phyloP scores from a whole-genome alignment of 257 asterid genomes.

The Haberlea rhodopensis region DNA sequence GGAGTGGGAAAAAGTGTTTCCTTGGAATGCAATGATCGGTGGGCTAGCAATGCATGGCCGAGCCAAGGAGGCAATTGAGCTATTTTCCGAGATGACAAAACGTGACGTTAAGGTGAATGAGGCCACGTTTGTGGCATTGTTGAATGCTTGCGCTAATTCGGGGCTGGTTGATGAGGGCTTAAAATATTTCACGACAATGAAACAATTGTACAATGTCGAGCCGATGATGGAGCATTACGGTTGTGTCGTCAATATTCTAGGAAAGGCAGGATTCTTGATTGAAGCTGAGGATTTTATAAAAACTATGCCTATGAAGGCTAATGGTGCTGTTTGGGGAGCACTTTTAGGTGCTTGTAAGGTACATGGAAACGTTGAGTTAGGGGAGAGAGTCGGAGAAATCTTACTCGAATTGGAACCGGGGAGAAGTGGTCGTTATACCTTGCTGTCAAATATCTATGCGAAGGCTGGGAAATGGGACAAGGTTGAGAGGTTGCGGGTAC shows the following conservation, averaged over 20 bases:
- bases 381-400: conserved; percentile 39
- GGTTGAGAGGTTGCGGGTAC: conserved; percentile 32
- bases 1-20: conserved; percentile 27
- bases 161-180: conserved; percentile 51
- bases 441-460: conserved; percentile 55
- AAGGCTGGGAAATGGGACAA: conserved; percentile 51
- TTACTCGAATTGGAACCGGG: conserved; percentile 48
- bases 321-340: conserved; percentile 53
- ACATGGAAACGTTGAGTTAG: conserved; percentile 47
- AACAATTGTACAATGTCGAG: conserved; percentile 26
- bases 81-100: conserved; percentile 42
- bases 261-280: conserved; percentile 44
- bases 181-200: conserved; percentile 37
- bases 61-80: conserved; percentile 46
- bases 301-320: conserved; percentile 46
- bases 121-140: conserved; percentile 39
- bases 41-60: conserved; percentile 58
- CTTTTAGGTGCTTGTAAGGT: conserved; percentile 48
- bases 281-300: conserved; percentile 48
- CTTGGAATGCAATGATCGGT: conserved; percentile 63
- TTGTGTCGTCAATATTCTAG: conserved; percentile 50
- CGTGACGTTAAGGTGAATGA: conserved; percentile 35
- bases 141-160: conserved; percentile 58
- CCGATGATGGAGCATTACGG: conserved; percentile 59
- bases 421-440: conserved; percentile 43